Percentiles rank a stretch among this genome's conserved stretches.
These are phyloP conservation scores for Rhodotorula toruloides DNA, from an alignment of 768 basidiomycete species.

Conservation along the genomic window DNA sequence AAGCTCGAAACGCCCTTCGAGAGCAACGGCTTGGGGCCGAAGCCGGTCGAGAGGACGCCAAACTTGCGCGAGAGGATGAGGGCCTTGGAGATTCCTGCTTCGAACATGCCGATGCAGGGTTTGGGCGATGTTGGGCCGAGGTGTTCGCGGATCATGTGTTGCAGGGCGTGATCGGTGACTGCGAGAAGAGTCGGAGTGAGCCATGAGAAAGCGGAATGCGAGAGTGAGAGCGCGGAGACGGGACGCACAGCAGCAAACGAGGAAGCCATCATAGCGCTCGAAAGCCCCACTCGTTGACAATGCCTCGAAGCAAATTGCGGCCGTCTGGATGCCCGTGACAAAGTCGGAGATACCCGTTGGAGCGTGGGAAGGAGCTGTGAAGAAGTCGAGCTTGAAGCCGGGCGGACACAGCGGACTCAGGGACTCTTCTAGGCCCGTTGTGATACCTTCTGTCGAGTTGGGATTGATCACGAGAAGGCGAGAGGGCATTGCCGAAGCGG, in stretches of 20 bases:
- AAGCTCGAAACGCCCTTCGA: constrained; percentile 31
- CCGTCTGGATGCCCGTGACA: constrained; percentile 24
- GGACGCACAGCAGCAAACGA: constrained; percentile 39
- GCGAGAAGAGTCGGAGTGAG: not conserved
- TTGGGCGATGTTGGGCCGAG: constrained; percentile 33
- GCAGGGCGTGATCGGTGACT: constrained; percentile 42
- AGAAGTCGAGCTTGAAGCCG: constrained; percentile 12
- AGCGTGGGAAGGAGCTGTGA: constrained; percentile 32
- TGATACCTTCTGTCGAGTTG: constrained; percentile 37
- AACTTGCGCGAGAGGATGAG: constrained; percentile 28
- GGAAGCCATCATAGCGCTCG: constrained; percentile 32
- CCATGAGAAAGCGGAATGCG: not conserved
- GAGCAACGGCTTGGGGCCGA: constrained; percentile 33
- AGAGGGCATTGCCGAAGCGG: not conserved
- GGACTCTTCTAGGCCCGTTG: constrained; percentile 19
- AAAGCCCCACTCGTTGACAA: constrained; percentile 4
- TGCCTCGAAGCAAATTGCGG: constrained; percentile 33
- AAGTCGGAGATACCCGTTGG: constrained; percentile 33
- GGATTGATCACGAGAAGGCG: constrained; percentile 40
- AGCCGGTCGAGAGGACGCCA: constrained; percentile 36
- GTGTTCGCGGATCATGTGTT: constrained; percentile 39
- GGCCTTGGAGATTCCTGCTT: constrained; percentile 27
- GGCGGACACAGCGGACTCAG: constrained; percentile 18
- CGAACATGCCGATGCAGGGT: constrained; percentile 39
- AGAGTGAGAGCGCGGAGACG: not conserved